These are phyloP conservation scores for Diutina neorugosa DNA, from an alignment of 1,139 yeast species.

Conservation along the genomic window DNA sequence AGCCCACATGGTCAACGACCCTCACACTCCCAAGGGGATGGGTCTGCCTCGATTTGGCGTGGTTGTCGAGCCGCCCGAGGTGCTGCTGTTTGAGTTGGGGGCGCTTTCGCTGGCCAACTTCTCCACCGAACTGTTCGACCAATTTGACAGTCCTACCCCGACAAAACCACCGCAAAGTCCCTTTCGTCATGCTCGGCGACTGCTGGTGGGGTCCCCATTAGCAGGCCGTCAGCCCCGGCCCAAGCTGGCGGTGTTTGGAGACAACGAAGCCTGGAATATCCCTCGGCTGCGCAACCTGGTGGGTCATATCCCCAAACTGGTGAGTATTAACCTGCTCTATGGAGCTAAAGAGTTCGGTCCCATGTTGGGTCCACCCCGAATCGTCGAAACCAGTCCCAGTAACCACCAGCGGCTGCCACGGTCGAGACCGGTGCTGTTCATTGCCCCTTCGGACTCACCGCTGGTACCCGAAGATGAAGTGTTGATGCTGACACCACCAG, in stretches of 20 bases:
- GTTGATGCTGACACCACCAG: not conserved
- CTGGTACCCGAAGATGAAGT: not conserved
- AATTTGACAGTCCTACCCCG: not conserved
- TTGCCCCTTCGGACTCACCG: not conserved
- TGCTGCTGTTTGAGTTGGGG: not conserved
- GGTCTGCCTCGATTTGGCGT: conserved; percentile 2
- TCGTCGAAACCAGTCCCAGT: not conserved
- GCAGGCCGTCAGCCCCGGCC: not conserved
- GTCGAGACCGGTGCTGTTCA: conserved; percentile 2
- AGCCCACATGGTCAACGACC: not conserved
- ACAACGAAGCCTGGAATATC: not conserved
- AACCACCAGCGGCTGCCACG: conserved; percentile 1
- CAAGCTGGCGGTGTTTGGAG: not conserved
- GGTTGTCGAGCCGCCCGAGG: not conserved
- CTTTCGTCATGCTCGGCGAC: not conserved
- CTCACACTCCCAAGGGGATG: conserved; percentile 2
- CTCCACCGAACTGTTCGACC: not conserved
- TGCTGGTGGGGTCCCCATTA: not conserved
- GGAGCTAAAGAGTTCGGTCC: not conserved
- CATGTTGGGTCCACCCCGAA: not conserved
- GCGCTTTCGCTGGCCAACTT: conserved; percentile 1
- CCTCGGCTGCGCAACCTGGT: not conserved
- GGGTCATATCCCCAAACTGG: not conserved
- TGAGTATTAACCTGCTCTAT: not conserved
- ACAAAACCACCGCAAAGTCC: not conserved